phyloP scores from a whole-genome alignment of 2,329 filamentous ascomycete species.

The Hypocreales sp. region DNA sequence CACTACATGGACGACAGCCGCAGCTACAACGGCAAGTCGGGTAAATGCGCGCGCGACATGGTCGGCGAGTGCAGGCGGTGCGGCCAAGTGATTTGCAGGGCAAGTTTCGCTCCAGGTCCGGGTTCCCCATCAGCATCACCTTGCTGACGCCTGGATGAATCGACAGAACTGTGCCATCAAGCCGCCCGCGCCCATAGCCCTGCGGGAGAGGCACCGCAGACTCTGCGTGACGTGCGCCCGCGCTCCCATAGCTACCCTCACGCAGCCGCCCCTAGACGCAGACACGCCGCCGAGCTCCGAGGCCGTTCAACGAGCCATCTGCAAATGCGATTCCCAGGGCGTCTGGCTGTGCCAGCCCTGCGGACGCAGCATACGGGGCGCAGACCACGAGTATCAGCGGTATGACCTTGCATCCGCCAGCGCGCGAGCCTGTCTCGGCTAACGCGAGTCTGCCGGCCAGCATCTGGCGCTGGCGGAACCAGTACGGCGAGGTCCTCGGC shows the following conservation, averaged over 20 bases:
- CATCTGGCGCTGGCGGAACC: constrained; percentile 80
- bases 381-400: constrained; percentile 44
- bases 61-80: constrained; percentile 73
- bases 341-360: constrained; percentile 83
- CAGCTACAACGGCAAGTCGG: constrained; percentile 48
- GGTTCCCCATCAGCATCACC: too few relatives aligned
- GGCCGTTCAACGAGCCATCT: constrained; percentile 39
- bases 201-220: constrained; percentile 65
- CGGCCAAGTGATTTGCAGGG: constrained; percentile 63
- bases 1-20: constrained; percentile 42
- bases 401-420: constrained; percentile 14
- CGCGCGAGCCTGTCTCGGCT: neutral
- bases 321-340: constrained; percentile 34
- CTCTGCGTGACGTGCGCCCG: constrained; percentile 64
- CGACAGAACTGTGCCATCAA: constrained; percentile 79
- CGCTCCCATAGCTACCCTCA: constrained; percentile 47
- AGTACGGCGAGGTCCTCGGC: constrained; percentile 67
- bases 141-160: neutral
- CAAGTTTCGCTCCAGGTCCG: constrained; percentile 34
- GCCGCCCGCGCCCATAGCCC: constrained; percentile 48
- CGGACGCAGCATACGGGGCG: constrained; percentile 50
- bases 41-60: constrained; percentile 73
- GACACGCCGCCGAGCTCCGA: constrained; percentile 32
- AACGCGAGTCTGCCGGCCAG: constrained; percentile 14
- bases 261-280: constrained; percentile 26